phyloP scores from a whole-genome alignment of 768 basidiomycete species.

The Lactarius pseudohatsudake region DNA sequence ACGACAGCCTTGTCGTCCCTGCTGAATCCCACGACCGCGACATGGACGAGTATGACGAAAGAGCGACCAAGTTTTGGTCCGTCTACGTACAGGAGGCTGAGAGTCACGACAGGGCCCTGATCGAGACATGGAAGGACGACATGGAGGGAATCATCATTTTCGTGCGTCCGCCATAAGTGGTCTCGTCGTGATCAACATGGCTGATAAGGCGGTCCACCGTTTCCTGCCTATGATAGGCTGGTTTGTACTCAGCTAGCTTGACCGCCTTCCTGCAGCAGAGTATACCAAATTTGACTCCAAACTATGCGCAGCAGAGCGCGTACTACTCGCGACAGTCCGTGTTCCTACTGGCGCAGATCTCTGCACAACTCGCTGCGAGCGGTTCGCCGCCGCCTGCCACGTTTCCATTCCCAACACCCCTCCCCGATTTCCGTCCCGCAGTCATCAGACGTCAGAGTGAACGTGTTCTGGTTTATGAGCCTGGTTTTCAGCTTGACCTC shows the following conservation, averaged over 20 bases:
- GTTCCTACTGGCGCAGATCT: slow-evolving; percentile 14
- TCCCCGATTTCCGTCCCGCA: slow-evolving; percentile 27
- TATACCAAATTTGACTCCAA: slow-evolving; percentile 10
- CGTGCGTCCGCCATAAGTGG: slow-evolving; percentile 30
- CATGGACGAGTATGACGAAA: slow-evolving; percentile 35
- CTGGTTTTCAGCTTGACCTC: slow-evolving; percentile 41
- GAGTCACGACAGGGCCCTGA: slow-evolving; percentile 37
- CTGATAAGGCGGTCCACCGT: not conserved
- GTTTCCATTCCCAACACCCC: not conserved
- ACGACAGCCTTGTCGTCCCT: not conserved
- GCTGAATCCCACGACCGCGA: not conserved
- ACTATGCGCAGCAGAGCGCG: slow-evolving; percentile 9
- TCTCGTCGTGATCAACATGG: not conserved
- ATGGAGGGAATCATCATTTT: slow-evolving; percentile 46
- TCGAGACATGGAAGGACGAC: slow-evolving; percentile 42
- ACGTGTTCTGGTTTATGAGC: slow-evolving; percentile 44
- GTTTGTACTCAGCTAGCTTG: slow-evolving; percentile 19
- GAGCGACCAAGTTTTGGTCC: slow-evolving; percentile 42
- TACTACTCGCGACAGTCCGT: slow-evolving; percentile 13
- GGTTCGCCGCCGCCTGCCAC: not conserved
- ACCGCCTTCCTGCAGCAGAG: slow-evolving; percentile 20
- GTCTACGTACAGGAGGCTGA: slow-evolving; percentile 40
- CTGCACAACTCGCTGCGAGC: slow-evolving; percentile 16
- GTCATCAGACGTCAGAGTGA: slow-evolving; percentile 39
- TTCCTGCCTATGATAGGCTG: slow-evolving; percentile 4